Conservation (phyloP, 768 basidiomycete species). For the Epithele typhae region DNA sequence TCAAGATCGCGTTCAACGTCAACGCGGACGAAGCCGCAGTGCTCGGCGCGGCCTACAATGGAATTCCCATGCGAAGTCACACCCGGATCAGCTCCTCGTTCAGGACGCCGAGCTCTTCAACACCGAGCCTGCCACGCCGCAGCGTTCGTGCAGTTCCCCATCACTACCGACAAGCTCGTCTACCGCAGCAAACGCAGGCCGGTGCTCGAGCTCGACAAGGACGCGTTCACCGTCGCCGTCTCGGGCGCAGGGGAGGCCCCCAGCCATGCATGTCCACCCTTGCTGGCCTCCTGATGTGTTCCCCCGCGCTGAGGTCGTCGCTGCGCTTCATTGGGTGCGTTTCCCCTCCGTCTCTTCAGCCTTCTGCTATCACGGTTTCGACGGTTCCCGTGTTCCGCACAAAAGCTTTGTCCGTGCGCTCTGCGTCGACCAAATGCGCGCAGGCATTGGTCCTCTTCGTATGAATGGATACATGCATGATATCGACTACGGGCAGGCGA, state of each 20-base stretch:
- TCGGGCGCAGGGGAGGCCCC: constrained; percentile 21
- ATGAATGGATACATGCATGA: too few relatives aligned
- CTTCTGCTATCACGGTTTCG: too few relatives aligned
- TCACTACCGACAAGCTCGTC: constrained; percentile 60
- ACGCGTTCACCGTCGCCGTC: constrained; percentile 19
- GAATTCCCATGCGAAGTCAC: too few relatives aligned
- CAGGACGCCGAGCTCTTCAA: constrained; percentile 75
- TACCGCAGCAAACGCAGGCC: constrained; percentile 73
- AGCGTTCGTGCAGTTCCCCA: constrained; percentile 54
- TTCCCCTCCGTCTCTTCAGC: background rate
- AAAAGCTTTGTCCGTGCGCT: too few relatives aligned
- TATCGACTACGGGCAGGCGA: too few relatives aligned
- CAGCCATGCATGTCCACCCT: constrained; percentile 30
- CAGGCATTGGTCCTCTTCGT: too few relatives aligned
- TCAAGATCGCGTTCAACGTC: constrained; percentile 89
- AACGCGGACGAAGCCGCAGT: constrained; percentile 97
- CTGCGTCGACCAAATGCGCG: too few relatives aligned
- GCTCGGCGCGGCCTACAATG: constrained; percentile 86
- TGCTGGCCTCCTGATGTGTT: constrained; percentile 36
- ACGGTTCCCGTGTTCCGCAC: too few relatives aligned
- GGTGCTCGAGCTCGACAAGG: constrained; percentile 45
- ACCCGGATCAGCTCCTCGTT: constrained; percentile 86
- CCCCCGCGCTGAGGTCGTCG: constrained; percentile 30
- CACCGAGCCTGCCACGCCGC: constrained; percentile 58
- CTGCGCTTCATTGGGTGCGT: constrained; percentile 24